Percentiles rank a stretch among this genome's conserved stretches.
Evolutionary conservation across 2,329 filamentous ascomycete species (phyloP).

Genomic region (Xylaria sp.): DNA sequence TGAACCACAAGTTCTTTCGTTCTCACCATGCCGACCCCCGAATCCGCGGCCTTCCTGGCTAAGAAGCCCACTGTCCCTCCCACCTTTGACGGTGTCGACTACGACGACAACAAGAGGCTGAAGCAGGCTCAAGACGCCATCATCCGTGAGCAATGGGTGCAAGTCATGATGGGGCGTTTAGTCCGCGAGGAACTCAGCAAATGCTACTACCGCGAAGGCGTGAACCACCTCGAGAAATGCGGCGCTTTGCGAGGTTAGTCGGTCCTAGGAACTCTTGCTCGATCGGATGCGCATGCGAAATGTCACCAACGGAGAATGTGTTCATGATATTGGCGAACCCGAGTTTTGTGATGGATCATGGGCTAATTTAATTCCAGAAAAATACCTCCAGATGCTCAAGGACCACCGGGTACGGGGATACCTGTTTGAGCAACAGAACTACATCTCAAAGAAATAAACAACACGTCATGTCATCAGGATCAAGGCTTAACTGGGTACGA

Average conservation of each 20-base stretch:
- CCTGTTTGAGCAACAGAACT: slow-evolving; percentile 83
- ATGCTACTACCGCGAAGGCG: slow-evolving; percentile 85
- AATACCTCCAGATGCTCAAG: slow-evolving; percentile 82
- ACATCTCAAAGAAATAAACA: slow-evolving; percentile 56
- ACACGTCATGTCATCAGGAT: background rate
- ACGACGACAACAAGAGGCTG: slow-evolving; percentile 81
- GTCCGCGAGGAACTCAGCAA: slow-evolving; percentile 86
- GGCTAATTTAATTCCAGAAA: slow-evolving; percentile 50
- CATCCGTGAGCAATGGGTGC: slow-evolving; percentile 88
- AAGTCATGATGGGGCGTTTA: slow-evolving; percentile 87
- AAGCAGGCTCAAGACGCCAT: slow-evolving; percentile 87
- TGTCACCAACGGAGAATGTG: background rate
- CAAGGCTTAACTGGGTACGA: background rate
- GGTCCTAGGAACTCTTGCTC: background rate
- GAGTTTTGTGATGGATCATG: background rate
- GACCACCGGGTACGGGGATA: slow-evolving; percentile 82
- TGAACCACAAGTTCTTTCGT: slow-evolving; percentile 16
- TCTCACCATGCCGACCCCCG: slow-evolving; percentile 79
- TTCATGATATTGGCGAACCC: background rate
- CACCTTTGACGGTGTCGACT: slow-evolving; percentile 88
- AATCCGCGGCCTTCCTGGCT: slow-evolving; percentile 83
- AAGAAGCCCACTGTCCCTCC: slow-evolving; percentile 85
- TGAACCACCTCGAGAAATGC: slow-evolving; percentile 91
- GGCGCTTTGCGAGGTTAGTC: slow-evolving; percentile 80
- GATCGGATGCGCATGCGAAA: slow-evolving; percentile 17